A percentile compares a stretch with the other conserved stretches of the same genome.
Evolutionary conservation across 306 rosid genomes (phyloP).

Genomic region (Vigna trinervia): DNA sequence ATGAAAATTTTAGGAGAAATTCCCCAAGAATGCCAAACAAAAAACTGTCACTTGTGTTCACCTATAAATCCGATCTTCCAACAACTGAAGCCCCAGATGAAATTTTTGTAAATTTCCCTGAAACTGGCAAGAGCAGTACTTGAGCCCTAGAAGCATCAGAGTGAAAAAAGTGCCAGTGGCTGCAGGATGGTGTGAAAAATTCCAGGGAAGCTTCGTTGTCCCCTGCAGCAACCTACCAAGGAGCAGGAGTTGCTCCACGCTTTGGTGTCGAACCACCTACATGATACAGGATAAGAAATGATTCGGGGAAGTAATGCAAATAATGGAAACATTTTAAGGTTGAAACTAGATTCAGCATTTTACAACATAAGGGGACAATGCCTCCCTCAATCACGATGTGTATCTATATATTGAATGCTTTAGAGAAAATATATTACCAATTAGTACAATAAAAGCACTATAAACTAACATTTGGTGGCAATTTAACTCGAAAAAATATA

Average conservation of each 20-base stretch:
- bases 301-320: slow-evolving; percentile 25
- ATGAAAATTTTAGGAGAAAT: slow-evolving; percentile 14
- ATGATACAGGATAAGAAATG: slow-evolving; percentile 42
- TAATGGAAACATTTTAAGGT: slow-evolving; percentile 17
- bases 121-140: slow-evolving; percentile 92
- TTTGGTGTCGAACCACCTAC: slow-evolving; percentile 91
- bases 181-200: slow-evolving; percentile 93
- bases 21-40: slow-evolving; percentile 42
- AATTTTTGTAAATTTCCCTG: slow-evolving; percentile 88
- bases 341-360: slow-evolving; percentile 39
- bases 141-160: slow-evolving; percentile 95
- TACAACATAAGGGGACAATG: slow-evolving; percentile 11
- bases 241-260: slow-evolving; percentile 98
- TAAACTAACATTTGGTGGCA: slow-evolving; percentile 27
- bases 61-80: slow-evolving; percentile 94
- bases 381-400: slow-evolving; percentile 1
- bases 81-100: slow-evolving; percentile 85
- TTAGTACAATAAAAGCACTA: slow-evolving; percentile 17
- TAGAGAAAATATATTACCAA: background rate
- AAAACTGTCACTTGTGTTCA: slow-evolving; percentile 44
- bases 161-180: slow-evolving; percentile 97
- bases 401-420: slow-evolving; percentile 25
- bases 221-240: slow-evolving; percentile 97
- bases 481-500: slow-evolving; percentile 27
- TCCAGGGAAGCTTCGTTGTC: slow-evolving; percentile 87